Evolutionary conservation across 2,329 filamentous ascomycete species (phyloP), one percentile per base, ranked within the genome.

Genomic region (Alternaria tenuissima): DNA sequence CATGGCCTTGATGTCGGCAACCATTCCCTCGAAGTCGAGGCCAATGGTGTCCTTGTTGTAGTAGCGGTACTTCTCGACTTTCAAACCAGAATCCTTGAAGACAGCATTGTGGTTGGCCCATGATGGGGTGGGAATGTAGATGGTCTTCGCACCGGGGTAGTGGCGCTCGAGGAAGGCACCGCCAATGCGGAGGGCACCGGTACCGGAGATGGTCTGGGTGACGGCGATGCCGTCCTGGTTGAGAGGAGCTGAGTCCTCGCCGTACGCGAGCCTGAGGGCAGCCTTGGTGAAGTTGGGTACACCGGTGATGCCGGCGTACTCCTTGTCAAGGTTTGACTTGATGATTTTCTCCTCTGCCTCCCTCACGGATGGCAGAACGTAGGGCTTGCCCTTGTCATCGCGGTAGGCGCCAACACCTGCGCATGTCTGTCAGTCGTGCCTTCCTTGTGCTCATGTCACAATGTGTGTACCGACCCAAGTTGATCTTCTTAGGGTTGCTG

Each of bases 1-100:
- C 59, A 94, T 93, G 69, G 86, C 88, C 85, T 96, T 93, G 83
- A 99, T 89, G 80, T 98, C 94, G 75, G 87, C 90, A 61, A 97
- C 78, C 86, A 99, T 88, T 75, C 95, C 95, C 70, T 96, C 92
- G 76, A 97, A 98, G 86, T 99, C 95, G 67, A 99, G 90, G 57
- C 94, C 94, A 78, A 97, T 98, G 77, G 94, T 98, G 79, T 97
- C 90, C 87, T 96, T 96, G 89, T 98, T 92, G 86, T 98, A 99
- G 89, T 99, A 99, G 75, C 92, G 88, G 87, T 99, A 99, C 84
- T 94, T 93, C 83, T 94, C 89, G 64, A 98, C 93, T 82, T 92
- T 87, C 68, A 99, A 87, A 59, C 94, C 93, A 32, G 92, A 91
- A 82, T 98, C 94, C 82, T 87, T 90, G 89, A 99, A 98, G 81